Evolutionary conservation across 2,329 filamentous ascomycete species (phyloP).

Genomic region (Exophiala viscosa): DNA sequence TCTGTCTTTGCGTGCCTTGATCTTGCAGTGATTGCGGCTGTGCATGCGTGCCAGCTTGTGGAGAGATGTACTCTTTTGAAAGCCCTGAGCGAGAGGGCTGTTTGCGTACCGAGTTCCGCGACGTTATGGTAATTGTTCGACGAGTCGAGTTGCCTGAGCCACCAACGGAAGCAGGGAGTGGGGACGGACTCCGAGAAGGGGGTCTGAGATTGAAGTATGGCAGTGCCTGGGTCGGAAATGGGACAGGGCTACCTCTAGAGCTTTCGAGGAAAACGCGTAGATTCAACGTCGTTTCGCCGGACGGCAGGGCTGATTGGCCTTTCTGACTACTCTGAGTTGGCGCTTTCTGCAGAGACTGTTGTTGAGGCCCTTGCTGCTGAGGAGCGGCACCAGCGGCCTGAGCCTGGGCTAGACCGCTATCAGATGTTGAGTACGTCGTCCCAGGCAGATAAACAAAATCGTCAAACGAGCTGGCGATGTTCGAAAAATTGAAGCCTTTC

Average conservation of each 20-base stretch:
- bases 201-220: conserved; percentile 6
- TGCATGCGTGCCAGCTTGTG: background rate
- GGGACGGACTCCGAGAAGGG: conserved; percentile 3
- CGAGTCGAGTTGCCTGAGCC: conserved; percentile 4
- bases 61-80: conserved; percentile 8
- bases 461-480: conserved; percentile 40
- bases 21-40: background rate
- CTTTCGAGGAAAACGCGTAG: conserved; percentile 12
- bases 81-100: conserved; percentile 9
- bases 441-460: conserved; percentile 47
- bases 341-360: background rate
- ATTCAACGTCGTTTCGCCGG: conserved; percentile 15
- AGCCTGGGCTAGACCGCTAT: conserved; percentile 3
- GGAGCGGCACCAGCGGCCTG: background rate
- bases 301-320: background rate
- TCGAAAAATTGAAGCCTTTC: conserved; percentile 47
- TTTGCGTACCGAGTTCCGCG: conserved; percentile 13
- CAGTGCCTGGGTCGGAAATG: background rate
- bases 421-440: conserved; percentile 35
- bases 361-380: background rate
- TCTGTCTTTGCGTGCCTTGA: background rate
- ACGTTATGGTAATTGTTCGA: conserved; percentile 12
- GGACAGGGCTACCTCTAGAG: conserved; percentile 4
- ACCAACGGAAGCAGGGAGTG: background rate
- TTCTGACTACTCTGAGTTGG: background rate